phyloP scores from a whole-genome alignment of 148 eudicot genomes.

The Silene latifolia region DNA sequence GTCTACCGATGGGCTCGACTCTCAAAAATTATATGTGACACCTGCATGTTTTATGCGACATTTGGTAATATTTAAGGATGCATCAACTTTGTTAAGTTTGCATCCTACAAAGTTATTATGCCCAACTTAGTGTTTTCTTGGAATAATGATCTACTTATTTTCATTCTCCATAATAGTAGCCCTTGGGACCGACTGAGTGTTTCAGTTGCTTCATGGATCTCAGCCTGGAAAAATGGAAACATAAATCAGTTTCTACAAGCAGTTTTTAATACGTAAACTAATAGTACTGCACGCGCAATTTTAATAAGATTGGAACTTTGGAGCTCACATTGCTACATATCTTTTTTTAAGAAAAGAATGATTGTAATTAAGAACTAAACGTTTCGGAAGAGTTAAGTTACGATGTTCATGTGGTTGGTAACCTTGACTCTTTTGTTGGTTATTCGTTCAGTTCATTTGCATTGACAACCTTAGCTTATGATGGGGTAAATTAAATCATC shows the following conservation, averaged over 20 bases:
- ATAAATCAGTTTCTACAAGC: not conserved
- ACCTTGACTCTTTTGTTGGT: not conserved
- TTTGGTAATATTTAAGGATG: not conserved
- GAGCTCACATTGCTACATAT: not conserved
- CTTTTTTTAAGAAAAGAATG: not conserved
- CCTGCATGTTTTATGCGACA: not conserved
- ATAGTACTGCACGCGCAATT: not conserved
- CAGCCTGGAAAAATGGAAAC: not conserved
- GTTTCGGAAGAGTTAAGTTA: not conserved
- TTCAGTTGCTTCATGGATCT: not conserved
- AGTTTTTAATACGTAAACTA: not conserved
- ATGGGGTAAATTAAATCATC: not conserved
- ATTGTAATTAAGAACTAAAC: not conserved
- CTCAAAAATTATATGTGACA: not conserved
- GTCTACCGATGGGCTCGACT: too few relatives aligned
- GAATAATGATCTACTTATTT: not conserved
- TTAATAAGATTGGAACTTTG: not conserved
- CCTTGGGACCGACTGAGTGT: not conserved
- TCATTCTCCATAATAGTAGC: not conserved
- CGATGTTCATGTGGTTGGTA: not conserved
- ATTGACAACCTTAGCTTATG: not conserved
- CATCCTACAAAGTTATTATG: not conserved
- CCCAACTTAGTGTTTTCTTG: not conserved
- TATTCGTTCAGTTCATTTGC: not conserved
- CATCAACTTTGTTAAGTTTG: not conserved